Percentiles rank a stretch among this genome's conserved stretches.
Evolutionary conservation across 2,329 filamentous ascomycete genomes (phyloP).

Genomic region (Penicillium sp.): DNA sequence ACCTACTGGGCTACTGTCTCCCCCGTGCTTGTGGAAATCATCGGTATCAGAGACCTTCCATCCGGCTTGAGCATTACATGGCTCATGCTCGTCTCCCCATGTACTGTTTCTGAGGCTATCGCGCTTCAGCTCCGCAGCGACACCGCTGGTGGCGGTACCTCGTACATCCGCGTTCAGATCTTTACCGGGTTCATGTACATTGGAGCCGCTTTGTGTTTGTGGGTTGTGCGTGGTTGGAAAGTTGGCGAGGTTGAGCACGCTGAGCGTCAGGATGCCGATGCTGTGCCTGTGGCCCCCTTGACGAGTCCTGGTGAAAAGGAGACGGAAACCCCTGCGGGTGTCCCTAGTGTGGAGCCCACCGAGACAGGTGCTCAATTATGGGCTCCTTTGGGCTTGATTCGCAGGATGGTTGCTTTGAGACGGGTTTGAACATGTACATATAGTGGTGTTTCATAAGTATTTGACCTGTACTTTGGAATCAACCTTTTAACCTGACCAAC

Average conservation of each 20-base stretch:
- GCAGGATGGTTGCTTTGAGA: conserved; percentile 34
- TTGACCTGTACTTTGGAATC: too few relatives aligned
- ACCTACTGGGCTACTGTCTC: conserved; percentile 62
- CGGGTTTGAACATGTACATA: conserved; percentile 25
- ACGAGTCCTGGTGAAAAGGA: conserved; percentile 14
- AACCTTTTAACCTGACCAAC: too few relatives aligned
- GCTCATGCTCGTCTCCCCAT: conserved; percentile 58
- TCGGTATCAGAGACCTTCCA: conserved; percentile 60
- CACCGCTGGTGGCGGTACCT: conserved; percentile 22
- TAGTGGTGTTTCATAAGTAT: too few relatives aligned
- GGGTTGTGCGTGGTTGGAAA: conserved; percentile 45
- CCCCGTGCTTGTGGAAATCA: conserved; percentile 62
- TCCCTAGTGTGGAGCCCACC: neutral
- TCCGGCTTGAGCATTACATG: conserved; percentile 61
- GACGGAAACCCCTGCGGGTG: conserved; percentile 10
- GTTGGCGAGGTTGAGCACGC: conserved; percentile 34
- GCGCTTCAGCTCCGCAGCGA: conserved; percentile 58
- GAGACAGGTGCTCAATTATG: conserved; percentile 21
- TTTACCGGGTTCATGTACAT: conserved; percentile 66
- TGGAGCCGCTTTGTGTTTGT: conserved; percentile 52
- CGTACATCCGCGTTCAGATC: conserved; percentile 48
- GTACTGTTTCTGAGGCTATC: conserved; percentile 56
- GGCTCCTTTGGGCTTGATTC: conserved; percentile 30
- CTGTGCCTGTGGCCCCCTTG: conserved; percentile 15
- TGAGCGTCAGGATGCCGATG: conserved; percentile 6